A percentile compares a stretch with the other conserved stretches of the same genome.
Conservation (phyloP, 2,329 filamentous ascomycete species). For the Scolecobasidium constrictum region DNA sequence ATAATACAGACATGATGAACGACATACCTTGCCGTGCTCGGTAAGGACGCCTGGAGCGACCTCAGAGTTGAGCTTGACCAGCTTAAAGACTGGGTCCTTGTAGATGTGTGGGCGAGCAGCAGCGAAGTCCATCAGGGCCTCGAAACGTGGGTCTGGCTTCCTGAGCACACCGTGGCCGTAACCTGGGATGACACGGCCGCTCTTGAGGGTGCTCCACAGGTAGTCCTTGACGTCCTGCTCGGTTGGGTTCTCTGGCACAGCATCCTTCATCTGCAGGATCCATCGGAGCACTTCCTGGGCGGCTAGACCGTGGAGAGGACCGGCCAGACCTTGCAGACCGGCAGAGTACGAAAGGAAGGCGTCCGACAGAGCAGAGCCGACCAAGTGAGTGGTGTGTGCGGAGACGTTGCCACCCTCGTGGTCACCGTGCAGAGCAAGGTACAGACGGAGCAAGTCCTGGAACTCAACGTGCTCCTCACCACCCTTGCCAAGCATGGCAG, state of each 20-base stretch:
- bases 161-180: conserved; percentile 94
- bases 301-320: conserved; percentile 85
- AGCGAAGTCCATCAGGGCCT: conserved; percentile 94
- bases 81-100: conserved; percentile 78
- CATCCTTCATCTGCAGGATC: conserved; percentile 91
- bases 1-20: neutral
- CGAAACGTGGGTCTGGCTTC: conserved; percentile 93
- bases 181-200: conserved; percentile 84
- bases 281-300: conserved; percentile 96
- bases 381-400: conserved; percentile 87
- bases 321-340: conserved; percentile 87
- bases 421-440: conserved; percentile 92
- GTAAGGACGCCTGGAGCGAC: conserved; percentile 84
- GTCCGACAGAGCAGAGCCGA: conserved; percentile 87
- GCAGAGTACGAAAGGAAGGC: conserved; percentile 95
- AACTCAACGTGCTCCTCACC: conserved; percentile 84
- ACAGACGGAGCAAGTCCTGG: conserved; percentile 87
- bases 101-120: conserved; percentile 74
- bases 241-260: conserved; percentile 66
- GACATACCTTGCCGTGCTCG: conserved; percentile 72
- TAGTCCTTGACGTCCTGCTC: conserved; percentile 79
- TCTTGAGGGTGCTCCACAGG: conserved; percentile 87
- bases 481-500: conserved; percentile 85
- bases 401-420: conserved; percentile 98
- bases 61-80: conserved; percentile 87